These are phyloP conservation scores for Flaveria robusta DNA, from an alignment of 129 eudicot genomes.

Conservation along the genomic window DNA sequence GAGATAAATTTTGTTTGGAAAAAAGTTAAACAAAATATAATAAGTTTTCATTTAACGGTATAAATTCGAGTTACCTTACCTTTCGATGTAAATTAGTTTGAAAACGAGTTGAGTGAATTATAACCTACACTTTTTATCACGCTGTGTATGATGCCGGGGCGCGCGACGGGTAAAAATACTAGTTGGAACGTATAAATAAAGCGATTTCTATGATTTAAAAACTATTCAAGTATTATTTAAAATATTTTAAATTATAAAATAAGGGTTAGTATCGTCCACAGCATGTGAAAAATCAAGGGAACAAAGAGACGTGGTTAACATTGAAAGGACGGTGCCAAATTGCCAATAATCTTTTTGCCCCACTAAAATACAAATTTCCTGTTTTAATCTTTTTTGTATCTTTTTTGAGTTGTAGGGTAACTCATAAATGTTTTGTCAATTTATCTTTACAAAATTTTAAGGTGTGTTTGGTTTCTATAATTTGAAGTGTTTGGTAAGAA, in stretches of 20 bases:
- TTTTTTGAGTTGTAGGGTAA: neutral
- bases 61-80: no score
- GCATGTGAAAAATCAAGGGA: neutral
- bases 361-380: slow-evolving; percentile 10
- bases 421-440: neutral
- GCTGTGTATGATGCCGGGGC: no score
- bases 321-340: slow-evolving; percentile 14
- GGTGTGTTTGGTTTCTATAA: no score
- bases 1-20: no score
- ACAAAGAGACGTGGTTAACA: slow-evolving; percentile 16
- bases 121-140: no score
- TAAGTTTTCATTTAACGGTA: no score
- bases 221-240: neutral
- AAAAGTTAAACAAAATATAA: no score
- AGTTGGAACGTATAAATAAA: no score
- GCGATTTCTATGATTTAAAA: neutral
- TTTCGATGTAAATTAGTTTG: no score
- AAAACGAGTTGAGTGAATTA: no score
- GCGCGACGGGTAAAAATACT: no score
- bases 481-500: no score
- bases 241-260: neutral
- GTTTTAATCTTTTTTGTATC: neutral
- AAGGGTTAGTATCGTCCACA: slow-evolving; percentile 17
- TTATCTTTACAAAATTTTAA: neutral
- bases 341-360: slow-evolving; percentile 25